Conservation (phyloP, 106 monocot genomes). For the Acorus calamus region DNA sequence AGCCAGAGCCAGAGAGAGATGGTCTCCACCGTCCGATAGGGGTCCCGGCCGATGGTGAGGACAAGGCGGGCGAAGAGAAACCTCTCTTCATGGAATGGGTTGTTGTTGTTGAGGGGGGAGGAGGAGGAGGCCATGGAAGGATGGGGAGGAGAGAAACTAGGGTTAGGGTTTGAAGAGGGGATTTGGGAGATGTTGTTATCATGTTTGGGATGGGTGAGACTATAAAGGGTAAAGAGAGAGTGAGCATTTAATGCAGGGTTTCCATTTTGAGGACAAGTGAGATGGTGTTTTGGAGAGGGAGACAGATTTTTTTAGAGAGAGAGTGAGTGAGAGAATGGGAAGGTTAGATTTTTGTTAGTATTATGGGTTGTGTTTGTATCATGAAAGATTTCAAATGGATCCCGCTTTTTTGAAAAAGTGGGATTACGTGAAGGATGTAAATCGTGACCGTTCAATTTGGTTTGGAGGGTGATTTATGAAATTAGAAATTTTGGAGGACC, state of each 20-base stretch:
- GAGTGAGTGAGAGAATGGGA: neutral
- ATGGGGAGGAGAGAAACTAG: neutral
- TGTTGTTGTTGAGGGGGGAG: constrained; percentile 4
- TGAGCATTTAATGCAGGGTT: neutral
- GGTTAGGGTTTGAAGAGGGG: neutral
- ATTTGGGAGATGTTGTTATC: neutral
- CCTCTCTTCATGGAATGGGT: constrained; percentile 33
- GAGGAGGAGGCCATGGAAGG: constrained; percentile 5
- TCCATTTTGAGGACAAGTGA: neutral
- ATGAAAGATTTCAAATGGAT: too few species aligned
- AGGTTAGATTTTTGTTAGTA: neutral
- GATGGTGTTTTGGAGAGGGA: too few species aligned
- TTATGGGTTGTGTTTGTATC: too few species aligned
- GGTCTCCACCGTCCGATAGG: constrained; percentile 30
- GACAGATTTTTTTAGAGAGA: too few species aligned
- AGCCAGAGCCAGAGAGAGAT: constrained; percentile 68
- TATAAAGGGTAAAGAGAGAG: too few species aligned
- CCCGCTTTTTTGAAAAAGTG: too few species aligned
- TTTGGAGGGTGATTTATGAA: too few species aligned
- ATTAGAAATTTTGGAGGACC: too few species aligned
- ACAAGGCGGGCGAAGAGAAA: constrained; percentile 34
- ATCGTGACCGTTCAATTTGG: too few species aligned
- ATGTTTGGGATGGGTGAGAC: too few species aligned
- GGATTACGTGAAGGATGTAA: too few species aligned
- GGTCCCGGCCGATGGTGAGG: constrained; percentile 15